Evolutionary conservation across 139 green algal genomes (phyloP).

Genomic region (Nannochloris sp.): DNA sequence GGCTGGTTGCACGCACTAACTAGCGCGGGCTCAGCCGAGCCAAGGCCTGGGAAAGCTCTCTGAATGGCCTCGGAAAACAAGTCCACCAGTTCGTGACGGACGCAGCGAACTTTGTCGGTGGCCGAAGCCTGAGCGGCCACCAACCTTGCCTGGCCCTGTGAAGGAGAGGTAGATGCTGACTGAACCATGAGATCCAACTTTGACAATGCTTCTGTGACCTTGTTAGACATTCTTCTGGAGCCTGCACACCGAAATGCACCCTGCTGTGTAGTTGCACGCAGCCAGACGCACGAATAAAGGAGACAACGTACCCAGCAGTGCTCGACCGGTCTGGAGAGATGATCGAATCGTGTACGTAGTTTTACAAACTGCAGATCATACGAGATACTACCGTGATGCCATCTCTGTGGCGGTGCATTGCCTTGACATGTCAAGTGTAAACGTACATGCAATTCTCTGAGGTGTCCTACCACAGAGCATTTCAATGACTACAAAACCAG

Average conservation of each 20-base stretch:
- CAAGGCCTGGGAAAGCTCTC: conserved; percentile 54
- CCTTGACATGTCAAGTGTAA: not conserved
- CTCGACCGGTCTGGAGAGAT: not conserved
- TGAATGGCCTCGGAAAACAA: conserved; percentile 56
- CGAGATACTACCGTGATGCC: not conserved
- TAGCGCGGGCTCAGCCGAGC: conserved; percentile 18
- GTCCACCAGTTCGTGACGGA: conserved; percentile 40
- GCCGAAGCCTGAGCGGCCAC: not conserved
- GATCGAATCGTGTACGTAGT: not conserved
- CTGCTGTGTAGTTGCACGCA: too few relatives aligned
- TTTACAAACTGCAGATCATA: not conserved
- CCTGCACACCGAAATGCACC: not conserved
- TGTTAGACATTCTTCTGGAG: conserved; percentile 11
- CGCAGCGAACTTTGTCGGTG: conserved; percentile 6
- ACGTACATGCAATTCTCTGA: not conserved
- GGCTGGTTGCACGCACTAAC: conserved; percentile 64
- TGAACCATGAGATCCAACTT: conserved; percentile 35
- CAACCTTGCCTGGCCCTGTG: not conserved
- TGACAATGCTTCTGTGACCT: conserved; percentile 20
- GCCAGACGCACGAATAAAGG: not conserved
- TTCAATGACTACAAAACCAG: not conserved
- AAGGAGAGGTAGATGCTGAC: not conserved
- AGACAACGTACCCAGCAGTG: not conserved
- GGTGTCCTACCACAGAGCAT: not conserved
- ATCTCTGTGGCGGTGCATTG: not conserved